Conservation (phyloP, 2,329 filamentous ascomycete genomes). For the Hyphodiscus sp. region DNA sequence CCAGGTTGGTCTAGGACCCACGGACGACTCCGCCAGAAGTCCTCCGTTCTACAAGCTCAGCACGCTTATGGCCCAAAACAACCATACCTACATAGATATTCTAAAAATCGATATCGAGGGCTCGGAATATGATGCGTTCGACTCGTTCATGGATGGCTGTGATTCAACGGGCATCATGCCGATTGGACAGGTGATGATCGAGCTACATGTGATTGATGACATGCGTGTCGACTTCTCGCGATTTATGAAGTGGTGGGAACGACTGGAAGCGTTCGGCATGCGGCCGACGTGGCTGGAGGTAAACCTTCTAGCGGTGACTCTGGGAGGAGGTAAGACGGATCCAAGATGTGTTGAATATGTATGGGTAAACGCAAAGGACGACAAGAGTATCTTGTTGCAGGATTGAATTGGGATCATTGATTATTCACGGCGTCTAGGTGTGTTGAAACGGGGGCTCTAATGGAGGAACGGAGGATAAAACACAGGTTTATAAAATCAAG, state of each 20-base stretch:
- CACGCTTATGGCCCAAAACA: conserved; percentile 34
- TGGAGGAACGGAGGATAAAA: not conserved
- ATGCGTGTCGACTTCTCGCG: conserved; percentile 18
- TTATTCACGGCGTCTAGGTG: not conserved
- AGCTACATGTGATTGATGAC: conserved; percentile 24
- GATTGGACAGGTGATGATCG: conserved; percentile 25
- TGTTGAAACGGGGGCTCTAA: not conserved
- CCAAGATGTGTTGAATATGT: conserved; percentile 27
- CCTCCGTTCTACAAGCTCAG: conserved; percentile 33
- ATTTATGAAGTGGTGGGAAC: conserved; percentile 28
- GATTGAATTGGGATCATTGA: conserved; percentile 4
- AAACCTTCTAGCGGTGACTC: conserved; percentile 25
- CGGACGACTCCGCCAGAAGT: conserved; percentile 21
- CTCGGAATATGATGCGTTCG: conserved; percentile 30
- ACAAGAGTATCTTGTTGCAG: conserved; percentile 19
- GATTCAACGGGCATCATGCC: conserved; percentile 14
- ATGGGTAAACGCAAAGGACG: conserved; percentile 24
- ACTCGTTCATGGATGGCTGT: conserved; percentile 22
- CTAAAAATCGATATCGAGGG: conserved; percentile 37
- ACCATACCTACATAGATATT: conserved; percentile 35
- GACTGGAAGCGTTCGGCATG: conserved; percentile 26
- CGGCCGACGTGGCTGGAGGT: conserved; percentile 27
- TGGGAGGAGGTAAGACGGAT: conserved; percentile 19
- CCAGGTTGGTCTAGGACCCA: conserved; percentile 29
- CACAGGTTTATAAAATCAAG: too few relatives aligned